phyloP scores from a whole-genome alignment of 2,329 filamentous ascomycete species.

The Hawksworthiomyces lignivorus region DNA sequence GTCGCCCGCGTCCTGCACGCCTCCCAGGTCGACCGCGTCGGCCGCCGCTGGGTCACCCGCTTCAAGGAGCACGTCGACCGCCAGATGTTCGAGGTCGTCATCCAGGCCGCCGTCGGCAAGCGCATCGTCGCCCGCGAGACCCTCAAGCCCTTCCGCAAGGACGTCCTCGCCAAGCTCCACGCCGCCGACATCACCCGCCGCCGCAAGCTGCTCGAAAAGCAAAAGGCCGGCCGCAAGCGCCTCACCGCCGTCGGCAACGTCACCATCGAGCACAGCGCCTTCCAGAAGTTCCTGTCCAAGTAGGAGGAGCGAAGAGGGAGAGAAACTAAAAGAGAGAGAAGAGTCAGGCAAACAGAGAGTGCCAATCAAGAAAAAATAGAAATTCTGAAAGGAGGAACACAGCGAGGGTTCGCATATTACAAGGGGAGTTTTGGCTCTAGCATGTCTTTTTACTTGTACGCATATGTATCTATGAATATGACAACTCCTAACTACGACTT shows the following conservation, averaged over 20 bases:
- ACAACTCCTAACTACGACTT: too few relatives aligned
- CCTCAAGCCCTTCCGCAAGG: slow-evolving; percentile 93
- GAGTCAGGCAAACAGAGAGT: too few relatives aligned
- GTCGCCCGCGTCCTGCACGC: slow-evolving; percentile 83
- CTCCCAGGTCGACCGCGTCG: slow-evolving; percentile 73
- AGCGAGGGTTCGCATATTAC: too few relatives aligned
- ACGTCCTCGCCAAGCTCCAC: slow-evolving; percentile 87
- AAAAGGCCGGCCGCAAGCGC: slow-evolving; percentile 91
- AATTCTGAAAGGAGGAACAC: too few relatives aligned
- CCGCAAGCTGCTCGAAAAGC: slow-evolving; percentile 85
- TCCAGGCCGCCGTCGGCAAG: slow-evolving; percentile 74
- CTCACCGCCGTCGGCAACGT: slow-evolving; percentile 81
- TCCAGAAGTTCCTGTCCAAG: slow-evolving; percentile 88
- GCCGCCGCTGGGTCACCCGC: slow-evolving; percentile 82
- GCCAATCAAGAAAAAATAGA: too few relatives aligned
- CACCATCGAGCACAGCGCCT: slow-evolving; percentile 91
- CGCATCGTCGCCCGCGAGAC: slow-evolving; percentile 86
- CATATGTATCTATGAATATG: too few relatives aligned
- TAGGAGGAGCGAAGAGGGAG: neutral
- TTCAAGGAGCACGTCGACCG: slow-evolving; percentile 96
- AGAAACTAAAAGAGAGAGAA: too few relatives aligned
- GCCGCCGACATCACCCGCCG: slow-evolving; percentile 78
- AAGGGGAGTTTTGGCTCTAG: too few relatives aligned
- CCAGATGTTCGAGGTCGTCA: slow-evolving; percentile 91
- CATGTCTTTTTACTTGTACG: too few relatives aligned